Conservation (phyloP, 352 stramenopile genomes). For the Phytophthora pluvialis region DNA sequence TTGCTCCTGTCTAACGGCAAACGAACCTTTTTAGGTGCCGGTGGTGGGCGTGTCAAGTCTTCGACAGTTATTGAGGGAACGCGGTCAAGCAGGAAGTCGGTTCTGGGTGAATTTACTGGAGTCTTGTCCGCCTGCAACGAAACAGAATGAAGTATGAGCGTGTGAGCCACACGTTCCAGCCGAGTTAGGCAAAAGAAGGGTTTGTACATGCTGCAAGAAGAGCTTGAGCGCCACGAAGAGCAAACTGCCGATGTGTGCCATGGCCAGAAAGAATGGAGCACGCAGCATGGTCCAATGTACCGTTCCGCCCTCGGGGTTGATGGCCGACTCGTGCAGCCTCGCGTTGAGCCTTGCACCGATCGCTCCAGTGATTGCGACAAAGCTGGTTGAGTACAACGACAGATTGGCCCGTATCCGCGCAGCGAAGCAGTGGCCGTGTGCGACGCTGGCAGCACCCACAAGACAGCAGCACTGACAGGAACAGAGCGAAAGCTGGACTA, state of each 20-base stretch:
- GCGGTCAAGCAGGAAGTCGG: slow-evolving; percentile 12
- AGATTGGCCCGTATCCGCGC: slow-evolving; percentile 52
- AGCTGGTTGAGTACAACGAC: slow-evolving; percentile 60
- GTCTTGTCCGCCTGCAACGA: slow-evolving; percentile 42
- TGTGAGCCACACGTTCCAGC: neutral
- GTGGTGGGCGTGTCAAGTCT: slow-evolving; percentile 46
- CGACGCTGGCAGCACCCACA: slow-evolving; percentile 33
- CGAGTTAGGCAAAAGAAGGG: neutral
- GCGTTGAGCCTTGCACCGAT: slow-evolving; percentile 78
- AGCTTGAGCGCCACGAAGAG: slow-evolving; percentile 73
- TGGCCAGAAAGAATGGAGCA: slow-evolving; percentile 66
- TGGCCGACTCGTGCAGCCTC: slow-evolving; percentile 69
- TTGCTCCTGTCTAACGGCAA: neutral
- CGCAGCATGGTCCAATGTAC: slow-evolving; percentile 76
- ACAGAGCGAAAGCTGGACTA: slow-evolving; percentile 62
- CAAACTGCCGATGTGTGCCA: slow-evolving; percentile 69
- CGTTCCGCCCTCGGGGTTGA: slow-evolving; percentile 78
- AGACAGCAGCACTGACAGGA: slow-evolving; percentile 78
- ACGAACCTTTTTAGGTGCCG: slow-evolving; percentile 35
- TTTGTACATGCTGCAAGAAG: slow-evolving; percentile 75
- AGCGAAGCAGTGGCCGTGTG: slow-evolving; percentile 61
- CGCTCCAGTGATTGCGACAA: slow-evolving; percentile 54
- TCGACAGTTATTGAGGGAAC: slow-evolving; percentile 32
- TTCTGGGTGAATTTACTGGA: neutral
- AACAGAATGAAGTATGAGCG: neutral